These are phyloP conservation scores for Yamadazyma oceani DNA, from an alignment of 1,139 yeast species.

Conservation along the genomic window DNA sequence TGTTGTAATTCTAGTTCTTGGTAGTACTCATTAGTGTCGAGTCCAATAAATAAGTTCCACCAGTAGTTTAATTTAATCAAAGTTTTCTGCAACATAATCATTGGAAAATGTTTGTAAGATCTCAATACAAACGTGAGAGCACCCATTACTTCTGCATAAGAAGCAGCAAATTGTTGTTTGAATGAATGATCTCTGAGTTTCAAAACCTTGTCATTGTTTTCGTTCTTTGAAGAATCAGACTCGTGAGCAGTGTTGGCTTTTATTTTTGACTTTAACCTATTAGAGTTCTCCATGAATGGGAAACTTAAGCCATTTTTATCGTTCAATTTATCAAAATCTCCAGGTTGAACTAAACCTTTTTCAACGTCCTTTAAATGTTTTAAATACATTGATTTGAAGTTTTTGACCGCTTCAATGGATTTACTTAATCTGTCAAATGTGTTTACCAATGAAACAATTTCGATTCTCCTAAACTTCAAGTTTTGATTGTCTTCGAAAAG, in stretches of 20 bases:
- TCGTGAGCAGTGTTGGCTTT: constrained; percentile 6
- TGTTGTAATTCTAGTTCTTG: constrained; percentile 18
- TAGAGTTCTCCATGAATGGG: constrained; percentile 34
- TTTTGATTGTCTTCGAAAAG: constrained; percentile 64
- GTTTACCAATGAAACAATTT: constrained; percentile 84
- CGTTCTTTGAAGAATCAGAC: constrained; percentile 3
- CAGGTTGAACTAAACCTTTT: constrained; percentile 41
- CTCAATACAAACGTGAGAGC: constrained; percentile 66
- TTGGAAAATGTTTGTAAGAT: constrained; percentile 74
- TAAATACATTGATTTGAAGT: constrained; percentile 61
- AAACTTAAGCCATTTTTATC: constrained; percentile 37
- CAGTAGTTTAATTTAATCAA: constrained; percentile 50
- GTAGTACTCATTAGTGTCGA: constrained; percentile 22
- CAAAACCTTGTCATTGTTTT: constrained; percentile 6
- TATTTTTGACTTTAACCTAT: constrained; percentile 12
- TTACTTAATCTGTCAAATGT: constrained; percentile 90
- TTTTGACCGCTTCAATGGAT: constrained; percentile 71
- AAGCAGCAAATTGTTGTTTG: constrained; percentile 31
- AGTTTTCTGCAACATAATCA: constrained; percentile 50
- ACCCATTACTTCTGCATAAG: constrained; percentile 54
- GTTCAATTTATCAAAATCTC: constrained; percentile 38
- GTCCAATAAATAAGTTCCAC: constrained; percentile 80
- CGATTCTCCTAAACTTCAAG: constrained; percentile 69
- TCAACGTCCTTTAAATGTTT: constrained; percentile 43
- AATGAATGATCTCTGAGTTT: constrained; percentile 24